Percentiles rank a stretch among this genome's conserved stretches.
phyloP scores from a whole-genome alignment of 2,329 filamentous ascomycete species.

The Tolypocladium sp. region DNA sequence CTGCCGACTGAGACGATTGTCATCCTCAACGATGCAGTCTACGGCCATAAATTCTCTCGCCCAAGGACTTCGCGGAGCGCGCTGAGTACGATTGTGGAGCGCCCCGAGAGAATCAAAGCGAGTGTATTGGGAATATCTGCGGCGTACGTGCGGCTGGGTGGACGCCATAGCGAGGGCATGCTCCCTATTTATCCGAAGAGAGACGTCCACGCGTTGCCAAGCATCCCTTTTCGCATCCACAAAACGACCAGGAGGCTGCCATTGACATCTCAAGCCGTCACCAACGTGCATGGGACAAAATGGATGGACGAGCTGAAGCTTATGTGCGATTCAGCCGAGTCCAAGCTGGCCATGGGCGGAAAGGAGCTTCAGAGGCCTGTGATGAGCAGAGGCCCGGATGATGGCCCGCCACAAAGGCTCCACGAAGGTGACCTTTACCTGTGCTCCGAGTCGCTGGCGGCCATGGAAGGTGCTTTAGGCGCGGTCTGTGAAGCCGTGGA shows the following conservation, averaged over 20 bases:
- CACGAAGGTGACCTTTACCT: conserved; percentile 90
- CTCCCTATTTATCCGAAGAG: conserved; percentile 58
- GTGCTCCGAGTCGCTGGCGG: conserved; percentile 74
- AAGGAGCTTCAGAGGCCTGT: conserved; percentile 69
- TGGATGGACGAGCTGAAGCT: conserved; percentile 90
- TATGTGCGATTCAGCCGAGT: conserved; percentile 76
- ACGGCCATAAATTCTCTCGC: conserved; percentile 84
- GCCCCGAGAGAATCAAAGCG: conserved; percentile 84
- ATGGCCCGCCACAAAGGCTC: conserved; percentile 44
- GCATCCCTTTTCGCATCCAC: conserved; percentile 72
- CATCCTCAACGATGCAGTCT: conserved; percentile 86
- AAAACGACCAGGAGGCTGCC: conserved; percentile 67
- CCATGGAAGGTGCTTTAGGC: conserved; percentile 84
- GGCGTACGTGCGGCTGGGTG: conserved; percentile 86
- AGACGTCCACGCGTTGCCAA: conserved; percentile 43
- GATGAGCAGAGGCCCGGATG: conserved; percentile 41
- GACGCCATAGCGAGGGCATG: conserved; percentile 62
- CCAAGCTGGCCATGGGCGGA: conserved; percentile 64
- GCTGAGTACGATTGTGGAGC: conserved; percentile 78
- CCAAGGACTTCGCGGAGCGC: conserved; percentile 65
- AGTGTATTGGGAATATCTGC: conserved; percentile 72
- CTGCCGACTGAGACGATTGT: conserved; percentile 59
- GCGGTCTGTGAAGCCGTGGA: conserved; percentile 93
- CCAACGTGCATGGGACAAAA: conserved; percentile 79
- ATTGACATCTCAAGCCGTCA: conserved; percentile 68